Evolutionary conservation across 192 early-diverging fungal species (phyloP), one percentile per base, ranked within the genome.

Genomic region (Coemansia guatemalensis): DNA sequence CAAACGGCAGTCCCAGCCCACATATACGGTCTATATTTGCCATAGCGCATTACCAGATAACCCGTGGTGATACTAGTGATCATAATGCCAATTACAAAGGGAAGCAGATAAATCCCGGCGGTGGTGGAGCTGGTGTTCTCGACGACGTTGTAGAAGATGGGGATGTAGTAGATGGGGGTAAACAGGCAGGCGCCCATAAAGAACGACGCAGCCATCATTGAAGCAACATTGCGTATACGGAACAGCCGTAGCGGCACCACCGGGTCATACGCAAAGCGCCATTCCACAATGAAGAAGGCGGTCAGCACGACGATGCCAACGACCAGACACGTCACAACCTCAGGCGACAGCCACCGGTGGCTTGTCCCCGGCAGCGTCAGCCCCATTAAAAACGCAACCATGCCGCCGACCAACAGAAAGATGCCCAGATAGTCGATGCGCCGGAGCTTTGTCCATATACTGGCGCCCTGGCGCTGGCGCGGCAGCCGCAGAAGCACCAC

Each of bases 391-490:
- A 95, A 59, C 14, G 73, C 69, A 11, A 85, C 55, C 25, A 89
- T 81, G 20, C 86, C 83, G 53, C 73, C 62, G 48, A 89, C 74
- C 33, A 92, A 64, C n/a, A 88, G 44, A 22, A 76, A 44, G 20
- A 84, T 76, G 47, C 90, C 92, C 39, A 87, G 58, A 56, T 75
- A 91, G 70, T 93, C 92, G 57, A 94, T 83, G 26, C 84, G 76
- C 22, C 56, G 32, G 8, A 91, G 54, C 64, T 89, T 88, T 14
- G 67, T 58, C 74, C 72, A 71, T 49, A 74, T 47, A 1, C 22
- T 60, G 26, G 58, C 21, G 12, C 44, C 49, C 35, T 51, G 60
- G 7, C 24, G 52, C 25, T 56, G 60, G 17, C 41, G 60, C 4
- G 83, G 83, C 26, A 84, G 44, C 17, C 71, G 66, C 30, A 84